Base-by-base conservation (phyloP, 164 flowering plant species). In the Umbellularia californica region DNA sequence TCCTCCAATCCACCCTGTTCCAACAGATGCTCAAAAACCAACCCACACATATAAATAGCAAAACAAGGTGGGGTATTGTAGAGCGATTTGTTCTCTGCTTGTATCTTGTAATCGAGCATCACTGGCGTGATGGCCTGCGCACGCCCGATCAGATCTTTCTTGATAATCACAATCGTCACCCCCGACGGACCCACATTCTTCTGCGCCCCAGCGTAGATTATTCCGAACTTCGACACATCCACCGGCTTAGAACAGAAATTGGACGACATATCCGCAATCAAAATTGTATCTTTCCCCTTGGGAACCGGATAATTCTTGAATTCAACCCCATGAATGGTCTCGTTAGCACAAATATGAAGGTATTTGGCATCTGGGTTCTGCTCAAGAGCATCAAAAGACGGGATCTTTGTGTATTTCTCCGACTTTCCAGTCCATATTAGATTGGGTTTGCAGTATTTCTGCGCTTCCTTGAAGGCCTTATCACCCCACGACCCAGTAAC, bases 401-500 rank as follows among this genome's bases (percentile, higher is more conserved):
- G 94, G 68, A 90, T 81, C 35, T 81, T 87, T 0, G 94, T 90
- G 81, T 92, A 93, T 74, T 95, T 95, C 15, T 92, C 93, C 0
- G 96, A 81, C 78, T 93, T 95, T 9, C 99, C 99, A 12, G 92
- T 86, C 98, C 98, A 93, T 28, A 87, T 79, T 19, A 89, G 79
- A 17, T 81, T 86, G 27, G 96, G 81, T 20, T 88, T 86, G 78
- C 89, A 88, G 76, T 70, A 92, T 75, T 93, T 95, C 75, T 87
- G 83, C 0, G 99, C 96, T 73, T 95, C 99, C 81, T 95, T 95
- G 71, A 81, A 85, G 13, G 99, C 97, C 86, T 95, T 93, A 65
- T 95, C 98, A 3, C 97, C 88, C 99, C 99, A 93, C 5, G 99
- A 90, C 0, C 99, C 98, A 55, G 97, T 92, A 65, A 93, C 96